A percentile compares a stretch with the other conserved stretches of the same genome.
These are phyloP conservation scores for Primulina tabacum DNA, from an alignment of 257 asterid species.

Conservation along the genomic window DNA sequence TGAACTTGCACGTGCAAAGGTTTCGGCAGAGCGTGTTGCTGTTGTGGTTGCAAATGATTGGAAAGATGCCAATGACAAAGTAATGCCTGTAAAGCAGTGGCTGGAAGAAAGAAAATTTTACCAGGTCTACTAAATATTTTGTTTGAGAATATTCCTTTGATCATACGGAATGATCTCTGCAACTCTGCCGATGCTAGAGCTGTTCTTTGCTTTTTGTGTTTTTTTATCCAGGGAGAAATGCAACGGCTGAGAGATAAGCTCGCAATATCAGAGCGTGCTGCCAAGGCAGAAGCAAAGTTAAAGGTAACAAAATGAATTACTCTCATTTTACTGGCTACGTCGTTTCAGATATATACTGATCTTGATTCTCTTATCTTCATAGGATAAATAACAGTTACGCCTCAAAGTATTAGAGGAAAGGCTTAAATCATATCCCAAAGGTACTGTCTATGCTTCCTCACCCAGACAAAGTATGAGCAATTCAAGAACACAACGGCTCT, in stretches of 20 bases:
- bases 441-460: slow-evolving; percentile 39
- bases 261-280: slow-evolving; percentile 75
- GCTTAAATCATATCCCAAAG: slow-evolving; percentile 49
- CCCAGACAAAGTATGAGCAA: slow-evolving; percentile 49
- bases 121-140: slow-evolving; percentile 50
- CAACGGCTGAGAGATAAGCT: slow-evolving; percentile 77
- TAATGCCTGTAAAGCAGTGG: slow-evolving; percentile 98
- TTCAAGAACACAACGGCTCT: slow-evolving; percentile 51
- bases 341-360: slow-evolving; percentile 16
- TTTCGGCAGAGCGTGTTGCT: slow-evolving; percentile 91
- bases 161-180: neutral
- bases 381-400: slow-evolving; percentile 85
- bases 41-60: slow-evolving; percentile 97
- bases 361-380: slow-evolving; percentile 23
- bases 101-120: slow-evolving; percentile 89
- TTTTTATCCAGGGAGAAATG: slow-evolving; percentile 54
- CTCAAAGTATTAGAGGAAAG: slow-evolving; percentile 88
- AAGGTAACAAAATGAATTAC: slow-evolving; percentile 49
- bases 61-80: slow-evolving; percentile 95
- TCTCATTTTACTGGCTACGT: slow-evolving; percentile 14
- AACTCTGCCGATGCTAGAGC: neutral
- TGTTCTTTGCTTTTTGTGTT: neutral
- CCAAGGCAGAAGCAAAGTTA: slow-evolving; percentile 76
- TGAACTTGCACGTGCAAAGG: slow-evolving; percentile 92
- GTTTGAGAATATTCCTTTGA: slow-evolving; percentile 4